Conservation (phyloP, 78 protist species). For the Protostelium mycophagum region DNA sequence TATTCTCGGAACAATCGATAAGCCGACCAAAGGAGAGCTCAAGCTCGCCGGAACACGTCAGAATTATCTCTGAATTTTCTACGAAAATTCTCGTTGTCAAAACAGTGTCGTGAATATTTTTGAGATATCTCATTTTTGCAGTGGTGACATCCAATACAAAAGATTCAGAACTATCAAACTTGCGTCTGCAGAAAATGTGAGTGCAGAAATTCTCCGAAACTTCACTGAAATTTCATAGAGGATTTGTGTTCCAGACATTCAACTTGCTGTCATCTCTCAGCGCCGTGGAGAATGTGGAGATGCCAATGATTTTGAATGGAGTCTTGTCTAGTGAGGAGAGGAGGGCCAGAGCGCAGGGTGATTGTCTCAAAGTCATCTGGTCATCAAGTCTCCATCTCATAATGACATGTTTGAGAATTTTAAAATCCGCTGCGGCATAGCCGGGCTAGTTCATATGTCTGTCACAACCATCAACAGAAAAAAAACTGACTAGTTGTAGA, state of each 20-base stretch:
- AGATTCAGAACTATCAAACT: constrained; percentile 73
- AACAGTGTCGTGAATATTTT: neutral
- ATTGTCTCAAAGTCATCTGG: neutral
- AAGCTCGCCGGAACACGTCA: constrained; percentile 61
- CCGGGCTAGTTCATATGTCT: no score
- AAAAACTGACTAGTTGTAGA: neutral
- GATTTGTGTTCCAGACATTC: constrained; percentile 94
- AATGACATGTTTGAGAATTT: no score
- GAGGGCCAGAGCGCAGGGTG: constrained; percentile 47
- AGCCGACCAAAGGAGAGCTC: constrained; percentile 91
- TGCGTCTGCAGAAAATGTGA: constrained; percentile 69
- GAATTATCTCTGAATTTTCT: constrained; percentile 2
- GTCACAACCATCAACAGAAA: neutral
- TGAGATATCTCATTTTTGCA: neutral
- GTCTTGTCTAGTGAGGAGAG: constrained; percentile 46
- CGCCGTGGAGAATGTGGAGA: constrained; percentile 89
- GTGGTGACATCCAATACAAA: constrained; percentile 49
- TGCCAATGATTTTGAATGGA: constrained; percentile 92
- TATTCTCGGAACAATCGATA: constrained; percentile 92
- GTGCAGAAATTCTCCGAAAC: neutral
- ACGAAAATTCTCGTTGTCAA: neutral
- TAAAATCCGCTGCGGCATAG: no score
- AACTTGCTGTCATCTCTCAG: constrained; percentile 89
- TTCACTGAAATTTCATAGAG: constrained; percentile 12
- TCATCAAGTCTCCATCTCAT: neutral